Evolutionary conservation across 345 rosid genomes (phyloP), one percentile per base, ranked within the genome.

Genomic region (Raphanus sativus): DNA sequence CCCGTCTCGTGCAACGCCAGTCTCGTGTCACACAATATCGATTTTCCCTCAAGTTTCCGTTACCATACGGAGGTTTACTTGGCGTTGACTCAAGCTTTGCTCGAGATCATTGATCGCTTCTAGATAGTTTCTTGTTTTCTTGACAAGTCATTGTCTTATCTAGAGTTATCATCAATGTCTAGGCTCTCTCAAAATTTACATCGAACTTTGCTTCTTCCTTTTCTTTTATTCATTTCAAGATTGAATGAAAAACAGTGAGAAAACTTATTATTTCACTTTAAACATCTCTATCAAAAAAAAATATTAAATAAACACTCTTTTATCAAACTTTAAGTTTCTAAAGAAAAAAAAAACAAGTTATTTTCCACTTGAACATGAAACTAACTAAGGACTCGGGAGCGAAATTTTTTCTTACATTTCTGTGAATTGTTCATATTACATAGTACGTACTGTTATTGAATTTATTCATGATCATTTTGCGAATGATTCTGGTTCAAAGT

Each of bases 91-190:
- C 69, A 73, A 67, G 9, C 77, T 79, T 26, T 73, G 21, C 74
- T 79, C 30, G 68, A 74, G 74, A 79, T 79, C 59, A 29, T 73
- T 62, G 77, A 79, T 67, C 78, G 82, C 16, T 79, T 79, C 65
- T 73, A 77, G 12, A 26, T 54, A 28, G 10, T 70, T 63, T 54
- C 0, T 16, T 26, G 15, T 55, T 55, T 55, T 55, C 5, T 62
- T 25, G 2, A 15, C 60, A 0, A 17, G 17, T 67, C 68, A 25
- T 60, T 75, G 10, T 59, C 72, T 42, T 40, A 67, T n/a, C 15
- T 10, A 1, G 40, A 7, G n/a, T 42, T 67, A 24, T 75, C 1
- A 75, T 32, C 36, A 8, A 9, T 75, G 73, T 59, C 42, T 42
- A 63, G 8, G 10, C 62, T 38, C 12, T 67, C 36, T 21, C 21